A percentile compares a stretch with the other conserved stretches of the same genome.
Conservation (phyloP, 2,329 filamentous ascomycete genomes). For the Thermoascus crustaceus region DNA sequence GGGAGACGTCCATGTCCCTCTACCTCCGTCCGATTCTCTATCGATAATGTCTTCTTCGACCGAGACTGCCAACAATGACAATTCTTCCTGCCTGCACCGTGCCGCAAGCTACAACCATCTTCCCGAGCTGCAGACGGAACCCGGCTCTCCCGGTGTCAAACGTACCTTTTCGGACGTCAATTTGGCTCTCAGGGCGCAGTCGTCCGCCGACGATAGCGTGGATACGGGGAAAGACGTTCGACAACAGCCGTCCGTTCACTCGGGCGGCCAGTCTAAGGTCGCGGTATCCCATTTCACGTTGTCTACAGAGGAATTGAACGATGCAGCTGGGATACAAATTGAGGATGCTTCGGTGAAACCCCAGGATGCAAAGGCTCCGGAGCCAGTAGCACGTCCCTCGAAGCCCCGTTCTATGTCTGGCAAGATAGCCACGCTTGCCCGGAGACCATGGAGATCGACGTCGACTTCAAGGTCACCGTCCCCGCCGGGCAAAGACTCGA, state of each 20-base stretch:
- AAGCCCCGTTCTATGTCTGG: constrained; percentile 43
- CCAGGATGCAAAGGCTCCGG: constrained; percentile 22
- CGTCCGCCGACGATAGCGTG: constrained; percentile 30
- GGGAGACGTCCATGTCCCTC: constrained; percentile 12
- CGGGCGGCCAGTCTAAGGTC: constrained; percentile 23
- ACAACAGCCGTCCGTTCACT: constrained; percentile 32
- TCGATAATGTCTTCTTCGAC: constrained; percentile 27
- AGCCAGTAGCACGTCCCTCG: constrained; percentile 26
- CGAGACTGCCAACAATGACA: constrained; percentile 15
- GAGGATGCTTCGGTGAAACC: constrained; percentile 13
- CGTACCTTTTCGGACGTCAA: constrained; percentile 44
- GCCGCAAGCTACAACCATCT: constrained; percentile 53
- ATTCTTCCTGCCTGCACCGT: constrained; percentile 35
- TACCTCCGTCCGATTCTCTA: constrained; percentile 12
- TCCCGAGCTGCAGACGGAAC: constrained; percentile 31
- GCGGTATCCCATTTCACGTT: constrained; percentile 30
- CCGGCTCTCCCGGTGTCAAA: constrained; percentile 33
- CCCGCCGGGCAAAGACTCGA: constrained; percentile 28
- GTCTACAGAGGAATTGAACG: constrained; percentile 28
- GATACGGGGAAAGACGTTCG: constrained; percentile 34
- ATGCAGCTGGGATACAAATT: constrained; percentile 12
- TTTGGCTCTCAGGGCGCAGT: constrained; percentile 31
- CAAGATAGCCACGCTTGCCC: constrained; percentile 42
- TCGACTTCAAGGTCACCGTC: constrained; percentile 41
- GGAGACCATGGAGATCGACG: constrained; percentile 42